Evolutionary conservation across 2,329 filamentous ascomycete genomes (phyloP).

Genomic region (Cercospora zeina): DNA sequence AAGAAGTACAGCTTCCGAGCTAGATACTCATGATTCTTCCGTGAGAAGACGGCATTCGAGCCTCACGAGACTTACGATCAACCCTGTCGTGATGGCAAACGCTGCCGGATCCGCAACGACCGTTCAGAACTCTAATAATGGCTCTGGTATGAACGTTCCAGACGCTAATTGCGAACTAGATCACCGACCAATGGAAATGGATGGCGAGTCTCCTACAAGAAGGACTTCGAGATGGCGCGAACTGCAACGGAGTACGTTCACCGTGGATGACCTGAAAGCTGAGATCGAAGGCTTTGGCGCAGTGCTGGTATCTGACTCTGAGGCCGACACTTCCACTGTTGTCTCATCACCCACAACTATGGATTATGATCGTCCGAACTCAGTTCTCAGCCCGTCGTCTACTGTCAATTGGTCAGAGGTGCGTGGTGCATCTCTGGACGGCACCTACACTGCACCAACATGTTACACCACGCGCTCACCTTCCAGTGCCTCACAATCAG

Average conservation of each 20-base stretch:
- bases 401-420: not conserved
- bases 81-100: constrained; percentile 11
- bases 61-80: constrained; percentile 4
- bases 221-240: constrained; percentile 13
- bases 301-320: not conserved
- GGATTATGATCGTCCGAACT: not conserved
- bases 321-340: not conserved
- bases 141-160: not conserved
- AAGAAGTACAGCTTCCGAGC: constrained; percentile 9
- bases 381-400: constrained; percentile 2
- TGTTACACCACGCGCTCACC: not conserved
- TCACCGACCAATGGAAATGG: constrained; percentile 14
- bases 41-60: not conserved
- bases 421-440: not conserved
- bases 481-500: not conserved
- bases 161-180: not conserved
- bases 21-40: constrained; percentile 6
- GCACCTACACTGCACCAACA: not conserved
- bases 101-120: not conserved
- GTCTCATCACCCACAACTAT: not conserved
- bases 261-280: constrained; percentile 6
- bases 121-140: not conserved
- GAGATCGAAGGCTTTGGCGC: constrained; percentile 5
- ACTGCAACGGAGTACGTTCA: constrained; percentile 12
- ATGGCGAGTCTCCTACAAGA: constrained; percentile 19